Evolutionary conservation across 768 basidiomycete genomes (phyloP).

Genomic region (Rhodotorula kratochvilovae): DNA sequence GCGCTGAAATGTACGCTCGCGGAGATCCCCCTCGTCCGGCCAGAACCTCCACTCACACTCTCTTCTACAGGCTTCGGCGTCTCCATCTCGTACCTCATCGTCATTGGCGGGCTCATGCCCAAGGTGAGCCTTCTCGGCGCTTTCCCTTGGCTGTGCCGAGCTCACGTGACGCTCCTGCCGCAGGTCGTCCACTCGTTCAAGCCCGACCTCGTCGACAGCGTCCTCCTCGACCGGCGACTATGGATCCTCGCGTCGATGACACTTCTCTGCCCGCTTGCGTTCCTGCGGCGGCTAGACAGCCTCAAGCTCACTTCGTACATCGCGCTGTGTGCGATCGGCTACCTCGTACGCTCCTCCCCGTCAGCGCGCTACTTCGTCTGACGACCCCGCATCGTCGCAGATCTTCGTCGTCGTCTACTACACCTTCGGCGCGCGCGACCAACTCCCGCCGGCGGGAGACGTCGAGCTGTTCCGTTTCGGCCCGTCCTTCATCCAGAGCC

Average conservation of each 20-base stretch:
- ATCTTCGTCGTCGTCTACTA: conserved; percentile 75
- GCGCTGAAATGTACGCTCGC: conserved; percentile 1
- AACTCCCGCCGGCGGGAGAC: conserved; percentile 62
- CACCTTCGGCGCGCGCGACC: conserved; percentile 62
- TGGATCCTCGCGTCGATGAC: conserved; percentile 54
- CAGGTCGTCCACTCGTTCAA: conserved; percentile 56
- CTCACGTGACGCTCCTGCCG: conserved; percentile 43
- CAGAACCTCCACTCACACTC: no score
- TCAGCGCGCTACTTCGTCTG: no score
- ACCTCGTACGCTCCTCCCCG: conserved; percentile 11
- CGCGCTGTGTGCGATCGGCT: conserved; percentile 74
- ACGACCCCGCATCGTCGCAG: conserved; percentile 45
- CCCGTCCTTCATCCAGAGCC: conserved; percentile 70
- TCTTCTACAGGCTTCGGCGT: conserved; percentile 70
- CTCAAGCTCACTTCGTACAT: conserved; percentile 86
- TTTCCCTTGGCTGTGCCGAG: neutral
- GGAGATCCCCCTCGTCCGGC: neutral
- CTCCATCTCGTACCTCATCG: conserved; percentile 66
- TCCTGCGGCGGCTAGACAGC: conserved; percentile 75
- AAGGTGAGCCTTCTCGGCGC: conserved; percentile 12
- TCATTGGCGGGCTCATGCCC: conserved; percentile 8
- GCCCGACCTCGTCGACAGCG: conserved; percentile 29
- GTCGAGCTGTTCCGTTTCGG: conserved; percentile 69
- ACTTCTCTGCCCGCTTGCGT: conserved; percentile 68
- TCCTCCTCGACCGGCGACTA: conserved; percentile 56